Conservation (phyloP, 2,329 filamentous ascomycete genomes). For the Colletotrichum australisinense region DNA sequence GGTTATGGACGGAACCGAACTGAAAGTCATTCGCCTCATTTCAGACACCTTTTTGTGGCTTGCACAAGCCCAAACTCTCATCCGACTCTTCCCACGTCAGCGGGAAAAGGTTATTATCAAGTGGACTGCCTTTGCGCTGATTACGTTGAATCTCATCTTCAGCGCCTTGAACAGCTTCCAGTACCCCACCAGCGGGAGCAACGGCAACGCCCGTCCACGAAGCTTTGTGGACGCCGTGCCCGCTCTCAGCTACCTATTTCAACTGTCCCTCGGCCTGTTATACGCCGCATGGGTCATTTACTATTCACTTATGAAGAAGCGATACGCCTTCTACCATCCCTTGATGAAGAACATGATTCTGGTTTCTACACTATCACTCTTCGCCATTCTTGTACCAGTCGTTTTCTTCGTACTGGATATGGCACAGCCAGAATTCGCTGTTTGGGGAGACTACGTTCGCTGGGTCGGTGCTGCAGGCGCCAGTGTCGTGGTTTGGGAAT, state of each 20-base stretch:
- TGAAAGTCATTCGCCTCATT: slow-evolving; percentile 91
- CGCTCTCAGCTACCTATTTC: slow-evolving; percentile 90
- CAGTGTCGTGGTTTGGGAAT: slow-evolving; percentile 98
- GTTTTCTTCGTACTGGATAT: slow-evolving; percentile 96
- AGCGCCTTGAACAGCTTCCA: slow-evolving; percentile 90
- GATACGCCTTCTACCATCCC: slow-evolving; percentile 90
- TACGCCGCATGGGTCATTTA: slow-evolving; percentile 96
- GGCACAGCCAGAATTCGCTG: slow-evolving; percentile 83
- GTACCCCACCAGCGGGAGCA: slow-evolving; percentile 62
- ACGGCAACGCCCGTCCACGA: slow-evolving; percentile 70
- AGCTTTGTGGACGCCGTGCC: slow-evolving; percentile 91
- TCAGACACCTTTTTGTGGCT: slow-evolving; percentile 98
- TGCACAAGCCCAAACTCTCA: slow-evolving; percentile 95
- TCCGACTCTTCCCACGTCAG: slow-evolving; percentile 93
- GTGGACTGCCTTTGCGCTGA: slow-evolving; percentile 96
- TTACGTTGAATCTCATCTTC: slow-evolving; percentile 90
- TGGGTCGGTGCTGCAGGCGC: slow-evolving; percentile 97
- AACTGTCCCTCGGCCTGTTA: slow-evolving; percentile 84
- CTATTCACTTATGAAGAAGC: slow-evolving; percentile 90
- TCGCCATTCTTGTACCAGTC: slow-evolving; percentile 87
- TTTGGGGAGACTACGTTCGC: slow-evolving; percentile 94
- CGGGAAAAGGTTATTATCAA: slow-evolving; percentile 99
- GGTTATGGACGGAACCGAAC: slow-evolving; percentile 86
- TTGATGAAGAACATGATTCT: slow-evolving; percentile 91
- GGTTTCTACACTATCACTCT: slow-evolving; percentile 81